Conservation (phyloP, 2,329 filamentous ascomycete species). For the Nigrospora oryzae region DNA sequence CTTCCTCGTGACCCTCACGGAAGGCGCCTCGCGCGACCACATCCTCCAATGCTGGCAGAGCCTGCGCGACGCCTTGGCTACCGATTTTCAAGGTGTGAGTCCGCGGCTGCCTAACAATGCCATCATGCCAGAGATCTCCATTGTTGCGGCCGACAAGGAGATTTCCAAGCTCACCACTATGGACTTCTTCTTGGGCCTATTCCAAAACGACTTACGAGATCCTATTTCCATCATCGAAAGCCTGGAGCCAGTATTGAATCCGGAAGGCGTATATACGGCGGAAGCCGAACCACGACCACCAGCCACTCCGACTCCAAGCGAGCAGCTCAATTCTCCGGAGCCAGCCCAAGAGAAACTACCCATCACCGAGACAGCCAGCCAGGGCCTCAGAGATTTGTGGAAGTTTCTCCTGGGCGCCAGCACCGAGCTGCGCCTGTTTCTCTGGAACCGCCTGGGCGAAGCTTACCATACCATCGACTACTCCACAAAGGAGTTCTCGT, state of each 20-base stretch:
- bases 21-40: slow-evolving; percentile 46
- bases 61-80: slow-evolving; percentile 40
- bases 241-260: slow-evolving; percentile 84
- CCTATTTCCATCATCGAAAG: slow-evolving; percentile 83
- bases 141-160: slow-evolving; percentile 78
- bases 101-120: slow-evolving; percentile 74
- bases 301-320: slow-evolving; percentile 8
- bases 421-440: slow-evolving; percentile 72
- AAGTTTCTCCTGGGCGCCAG: slow-evolving; percentile 77
- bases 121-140: slow-evolving; percentile 80
- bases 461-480: slow-evolving; percentile 84
- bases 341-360: slow-evolving; percentile 21
- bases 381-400: slow-evolving; percentile 67
- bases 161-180: slow-evolving; percentile 89
- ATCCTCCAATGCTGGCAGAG: slow-evolving; percentile 51
- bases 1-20: slow-evolving; percentile 40
- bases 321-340: slow-evolving; percentile 4
- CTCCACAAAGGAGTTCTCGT: slow-evolving; percentile 79
- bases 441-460: slow-evolving; percentile 87
- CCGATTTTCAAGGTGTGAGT: slow-evolving; percentile 26
- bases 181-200: slow-evolving; percentile 90
- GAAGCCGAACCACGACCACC: slow-evolving; percentile 7
- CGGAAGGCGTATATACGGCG: slow-evolving; percentile 42
- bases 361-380: slow-evolving; percentile 42
- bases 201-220: slow-evolving; percentile 73